phyloP scores from a whole-genome alignment of 2,329 filamentous ascomycete genomes.

The Hymenoscyphus scutula region DNA sequence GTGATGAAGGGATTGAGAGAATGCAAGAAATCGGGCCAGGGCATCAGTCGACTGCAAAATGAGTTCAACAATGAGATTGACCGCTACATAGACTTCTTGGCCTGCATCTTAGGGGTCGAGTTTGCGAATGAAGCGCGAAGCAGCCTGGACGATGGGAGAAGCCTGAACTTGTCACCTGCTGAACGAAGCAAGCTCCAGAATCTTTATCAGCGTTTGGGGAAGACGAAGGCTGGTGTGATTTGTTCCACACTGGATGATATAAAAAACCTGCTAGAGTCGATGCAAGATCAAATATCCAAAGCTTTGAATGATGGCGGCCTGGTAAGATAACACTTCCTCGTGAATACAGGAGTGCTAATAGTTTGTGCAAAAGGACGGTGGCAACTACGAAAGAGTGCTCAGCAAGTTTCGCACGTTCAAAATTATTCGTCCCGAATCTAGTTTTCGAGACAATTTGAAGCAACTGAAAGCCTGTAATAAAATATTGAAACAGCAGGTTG shows the following conservation, averaged over 20 bases:
- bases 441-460: neutral
- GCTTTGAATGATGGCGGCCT: neutral
- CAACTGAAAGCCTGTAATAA: neutral
- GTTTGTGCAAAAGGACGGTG: neutral
- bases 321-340: neutral
- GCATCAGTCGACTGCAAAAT: neutral
- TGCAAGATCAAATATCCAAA: neutral
- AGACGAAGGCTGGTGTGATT: neutral
- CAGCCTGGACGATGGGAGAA: neutral
- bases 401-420: neutral
- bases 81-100: neutral
- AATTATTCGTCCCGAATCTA: neutral
- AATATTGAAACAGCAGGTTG: neutral
- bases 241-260: neutral
- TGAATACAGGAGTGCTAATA: neutral
- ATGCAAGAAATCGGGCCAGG: neutral
- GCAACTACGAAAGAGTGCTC: neutral
- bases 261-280: neutral
- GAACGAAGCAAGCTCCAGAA: neutral
- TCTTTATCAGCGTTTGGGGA: neutral
- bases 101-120: neutral
- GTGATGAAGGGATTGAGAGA: neutral
- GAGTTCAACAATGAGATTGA: neutral
- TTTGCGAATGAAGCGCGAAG: too few relatives aligned
- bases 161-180: neutral